Evolutionary conservation across 306 rosid species (phyloP).

Genomic region (Citrullus colocynthis): DNA sequence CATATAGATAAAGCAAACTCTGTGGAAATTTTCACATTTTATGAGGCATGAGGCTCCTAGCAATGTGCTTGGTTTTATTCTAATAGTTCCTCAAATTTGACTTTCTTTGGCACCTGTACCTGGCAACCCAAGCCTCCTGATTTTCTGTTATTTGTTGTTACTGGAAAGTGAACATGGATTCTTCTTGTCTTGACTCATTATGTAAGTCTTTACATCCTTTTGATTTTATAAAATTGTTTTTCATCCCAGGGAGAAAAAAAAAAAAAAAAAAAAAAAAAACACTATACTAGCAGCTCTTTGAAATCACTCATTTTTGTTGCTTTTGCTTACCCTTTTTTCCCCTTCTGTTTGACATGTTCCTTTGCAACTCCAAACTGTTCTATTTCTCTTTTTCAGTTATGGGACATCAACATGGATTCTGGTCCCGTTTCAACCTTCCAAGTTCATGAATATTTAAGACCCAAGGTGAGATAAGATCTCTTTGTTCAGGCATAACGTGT

Average conservation of each 20-base stretch:
- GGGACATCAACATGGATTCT: slow-evolving; percentile 99
- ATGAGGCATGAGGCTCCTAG: background rate
- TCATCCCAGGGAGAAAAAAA: too few species aligned
- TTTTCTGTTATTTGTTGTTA: background rate
- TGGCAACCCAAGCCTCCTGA: background rate
- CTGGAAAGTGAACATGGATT: background rate
- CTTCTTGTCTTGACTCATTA: background rate
- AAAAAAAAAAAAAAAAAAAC: too few species aligned
- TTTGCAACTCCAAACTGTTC: background rate
- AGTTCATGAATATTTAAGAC: slow-evolving; percentile 93
- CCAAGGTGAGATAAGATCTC: slow-evolving; percentile 73
- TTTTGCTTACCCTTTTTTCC: background rate
- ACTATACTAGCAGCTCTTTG: background rate
- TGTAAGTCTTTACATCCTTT: background rate
- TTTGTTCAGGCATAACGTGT: slow-evolving; percentile 1
- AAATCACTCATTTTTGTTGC: background rate
- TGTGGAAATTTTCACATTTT: background rate
- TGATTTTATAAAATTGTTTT: background rate
- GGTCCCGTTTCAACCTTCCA: slow-evolving; percentile 91
- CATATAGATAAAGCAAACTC: background rate
- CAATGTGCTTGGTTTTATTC: background rate
- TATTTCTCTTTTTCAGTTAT: slow-evolving; percentile 43
- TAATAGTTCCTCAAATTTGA: background rate
- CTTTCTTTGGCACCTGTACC: background rate
- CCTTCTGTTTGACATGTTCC: background rate